A percentile compares a stretch with the other conserved stretches of the same genome.
These are phyloP conservation scores for Thermothelomyces thermophilus DNA, from an alignment of 2,329 filamentous ascomycete genomes.

Conservation along the genomic window DNA sequence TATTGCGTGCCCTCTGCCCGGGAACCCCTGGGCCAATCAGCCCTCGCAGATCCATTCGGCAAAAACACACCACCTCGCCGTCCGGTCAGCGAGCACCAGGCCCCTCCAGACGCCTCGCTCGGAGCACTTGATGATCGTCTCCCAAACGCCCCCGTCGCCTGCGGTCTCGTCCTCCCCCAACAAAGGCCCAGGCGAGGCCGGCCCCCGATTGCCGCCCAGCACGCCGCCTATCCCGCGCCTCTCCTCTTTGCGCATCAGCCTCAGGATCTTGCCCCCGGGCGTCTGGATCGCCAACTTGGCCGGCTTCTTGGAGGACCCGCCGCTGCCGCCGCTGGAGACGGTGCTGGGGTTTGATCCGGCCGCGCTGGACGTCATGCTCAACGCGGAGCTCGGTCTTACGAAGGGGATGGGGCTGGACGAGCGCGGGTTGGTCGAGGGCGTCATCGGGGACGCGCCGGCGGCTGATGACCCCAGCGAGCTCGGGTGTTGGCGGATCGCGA, in stretches of 20 bases:
- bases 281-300: slow-evolving; percentile 94
- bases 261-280: slow-evolving; percentile 87
- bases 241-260: slow-evolving; percentile 76
- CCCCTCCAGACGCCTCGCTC: slow-evolving; percentile 77
- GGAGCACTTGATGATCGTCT: slow-evolving; percentile 85
- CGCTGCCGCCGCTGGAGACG: slow-evolving; percentile 36
- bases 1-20: too few relatives aligned
- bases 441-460: slow-evolving; percentile 27
- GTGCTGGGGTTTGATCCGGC: slow-evolving; percentile 50
- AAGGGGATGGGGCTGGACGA: slow-evolving; percentile 55
- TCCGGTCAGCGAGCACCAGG: slow-evolving; percentile 74
- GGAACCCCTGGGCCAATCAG: too few relatives aligned
- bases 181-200: slow-evolving; percentile 13
- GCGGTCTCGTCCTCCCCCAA: slow-evolving; percentile 44
- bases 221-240: slow-evolving; percentile 47
- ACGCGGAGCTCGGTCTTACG: slow-evolving; percentile 52
- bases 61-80: slow-evolving; percentile 86
- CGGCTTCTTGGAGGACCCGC: slow-evolving; percentile 59
- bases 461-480: slow-evolving; percentile 38
- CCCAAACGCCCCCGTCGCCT: slow-evolving; percentile 71
- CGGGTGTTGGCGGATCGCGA: slow-evolving; percentile 88
- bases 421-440: slow-evolving; percentile 41
- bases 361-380: slow-evolving; percentile 58
- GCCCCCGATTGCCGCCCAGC: slow-evolving; percentile 27
- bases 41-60: slow-evolving; percentile 67